Percentiles rank a stretch among this genome's conserved stretches.
These are phyloP conservation scores for Cadophora sp. DNA, from an alignment of 2,329 filamentous ascomycete species.

Conservation along the genomic window DNA sequence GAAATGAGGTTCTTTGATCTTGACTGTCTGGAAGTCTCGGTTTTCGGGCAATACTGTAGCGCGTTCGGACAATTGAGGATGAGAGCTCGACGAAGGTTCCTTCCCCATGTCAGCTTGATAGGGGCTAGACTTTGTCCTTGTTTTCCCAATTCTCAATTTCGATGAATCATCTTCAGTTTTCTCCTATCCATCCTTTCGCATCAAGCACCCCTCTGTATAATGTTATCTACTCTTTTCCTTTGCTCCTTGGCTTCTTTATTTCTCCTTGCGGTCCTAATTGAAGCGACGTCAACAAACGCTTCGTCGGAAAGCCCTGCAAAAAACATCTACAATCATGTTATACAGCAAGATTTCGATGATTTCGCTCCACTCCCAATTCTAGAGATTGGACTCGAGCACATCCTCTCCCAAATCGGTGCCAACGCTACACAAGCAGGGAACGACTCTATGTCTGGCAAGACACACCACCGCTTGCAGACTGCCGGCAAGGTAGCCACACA, in stretches of 20 bases:
- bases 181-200: neutral
- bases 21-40: too few relatives aligned
- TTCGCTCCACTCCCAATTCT: constrained; percentile 30
- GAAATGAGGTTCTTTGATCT: too few relatives aligned
- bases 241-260: neutral
- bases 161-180: neutral
- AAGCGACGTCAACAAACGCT: neutral
- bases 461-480: neutral
- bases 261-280: neutral
- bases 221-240: neutral
- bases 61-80: neutral
- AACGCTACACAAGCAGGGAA: constrained; percentile 32
- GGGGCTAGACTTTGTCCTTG: neutral
- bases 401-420: constrained; percentile 30
- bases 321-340: constrained; percentile 8
- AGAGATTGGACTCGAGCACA: constrained; percentile 31
- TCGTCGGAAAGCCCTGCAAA: neutral
- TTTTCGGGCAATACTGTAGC: neutral
- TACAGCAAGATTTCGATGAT: constrained; percentile 27
- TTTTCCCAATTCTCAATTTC: neutral
- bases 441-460: constrained; percentile 17
- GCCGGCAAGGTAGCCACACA: neutral
- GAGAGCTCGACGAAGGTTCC: neutral
- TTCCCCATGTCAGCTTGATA: neutral
- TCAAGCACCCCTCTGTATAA: neutral